Percentiles rank a stretch among this genome's conserved stretches.
These are phyloP conservation scores for Pisolithus tinctorius DNA, from an alignment of 768 basidiomycete genomes.

Conservation along the genomic window DNA sequence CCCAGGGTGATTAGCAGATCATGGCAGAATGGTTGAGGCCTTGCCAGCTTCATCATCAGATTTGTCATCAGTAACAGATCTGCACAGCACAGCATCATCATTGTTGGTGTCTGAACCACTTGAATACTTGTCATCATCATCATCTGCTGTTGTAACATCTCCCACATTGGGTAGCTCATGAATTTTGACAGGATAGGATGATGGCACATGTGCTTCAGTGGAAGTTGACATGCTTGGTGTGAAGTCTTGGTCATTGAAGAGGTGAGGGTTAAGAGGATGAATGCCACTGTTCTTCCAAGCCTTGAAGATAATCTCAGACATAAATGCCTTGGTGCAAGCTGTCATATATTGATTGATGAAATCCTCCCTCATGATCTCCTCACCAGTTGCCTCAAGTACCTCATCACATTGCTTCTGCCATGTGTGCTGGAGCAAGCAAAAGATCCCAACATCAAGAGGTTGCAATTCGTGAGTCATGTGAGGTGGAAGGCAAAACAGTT, in stretches of 20 bases:
- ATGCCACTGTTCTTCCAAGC: conserved; percentile 22
- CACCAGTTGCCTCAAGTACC: conserved; percentile 11
- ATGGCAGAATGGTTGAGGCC: too few species aligned
- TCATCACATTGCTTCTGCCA: conserved; percentile 26
- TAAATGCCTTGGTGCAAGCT: conserved; percentile 10
- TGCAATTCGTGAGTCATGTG: conserved; percentile 38
- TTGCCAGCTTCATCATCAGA: background rate
- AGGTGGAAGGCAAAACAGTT: conserved; percentile 31
- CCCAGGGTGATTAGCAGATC: too few species aligned
- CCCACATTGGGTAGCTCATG: background rate
- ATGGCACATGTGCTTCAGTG: conserved; percentile 9
- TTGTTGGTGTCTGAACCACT: background rate
- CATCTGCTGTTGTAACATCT: background rate
- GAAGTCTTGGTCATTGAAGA: conserved; percentile 20
- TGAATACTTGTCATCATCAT: background rate
- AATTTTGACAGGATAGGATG: conserved; percentile 6
- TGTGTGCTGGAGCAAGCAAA: conserved; percentile 22
- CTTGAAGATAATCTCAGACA: conserved; percentile 7
- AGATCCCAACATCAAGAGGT: conserved; percentile 37
- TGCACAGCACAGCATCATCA: too few species aligned
- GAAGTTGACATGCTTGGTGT: conserved; percentile 19
- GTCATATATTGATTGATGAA: background rate
- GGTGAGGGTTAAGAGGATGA: conserved; percentile 18
- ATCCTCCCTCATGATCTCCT: conserved; percentile 6
- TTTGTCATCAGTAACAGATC: too few species aligned